Percentiles rank a stretch among this genome's conserved stretches.
Conservation (phyloP, 768 basidiomycete genomes). For the Tricholoma saponaceum region DNA sequence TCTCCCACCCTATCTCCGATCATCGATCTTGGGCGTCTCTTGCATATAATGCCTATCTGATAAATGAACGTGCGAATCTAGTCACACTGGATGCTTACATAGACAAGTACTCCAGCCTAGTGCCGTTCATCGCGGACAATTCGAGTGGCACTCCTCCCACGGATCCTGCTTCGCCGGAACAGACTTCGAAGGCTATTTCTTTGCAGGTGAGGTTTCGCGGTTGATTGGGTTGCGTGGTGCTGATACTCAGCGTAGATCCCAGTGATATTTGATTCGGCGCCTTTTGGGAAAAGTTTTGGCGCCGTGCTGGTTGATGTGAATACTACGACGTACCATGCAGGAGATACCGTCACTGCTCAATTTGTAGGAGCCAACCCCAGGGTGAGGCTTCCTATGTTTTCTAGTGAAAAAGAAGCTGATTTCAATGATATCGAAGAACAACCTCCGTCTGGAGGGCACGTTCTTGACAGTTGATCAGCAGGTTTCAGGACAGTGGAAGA, state of each 20-base stretch:
- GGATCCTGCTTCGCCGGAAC: constrained; percentile 61
- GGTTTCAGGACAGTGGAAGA: constrained; percentile 45
- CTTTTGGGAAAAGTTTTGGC: constrained; percentile 58
- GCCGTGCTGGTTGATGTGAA: constrained; percentile 54
- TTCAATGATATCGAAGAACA: constrained; percentile 41
- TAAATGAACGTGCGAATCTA: constrained; percentile 19
- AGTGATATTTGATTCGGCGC: constrained; percentile 59
- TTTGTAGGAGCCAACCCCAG: constrained; percentile 80
- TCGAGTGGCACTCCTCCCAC: constrained; percentile 48
- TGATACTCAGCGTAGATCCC: constrained; percentile 35
- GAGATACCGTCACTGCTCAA: constrained; percentile 54
- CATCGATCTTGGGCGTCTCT: neutral
- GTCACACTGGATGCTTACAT: constrained; percentile 80
- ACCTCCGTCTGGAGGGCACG: constrained; percentile 67
- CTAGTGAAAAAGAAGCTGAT: neutral
- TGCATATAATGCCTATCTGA: neutral
- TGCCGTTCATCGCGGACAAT: constrained; percentile 55
- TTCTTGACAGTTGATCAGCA: constrained; percentile 65
- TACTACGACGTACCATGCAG: constrained; percentile 44
- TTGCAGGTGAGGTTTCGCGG: constrained; percentile 42
- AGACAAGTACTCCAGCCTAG: constrained; percentile 65
- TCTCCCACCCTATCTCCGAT: neutral
- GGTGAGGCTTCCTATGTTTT: constrained; percentile 32
- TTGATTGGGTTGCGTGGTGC: neutral
- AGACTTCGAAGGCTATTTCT: constrained; percentile 63